A percentile compares a stretch with the other conserved stretches of the same genome.
phyloP scores from a whole-genome alignment of 2,329 filamentous ascomycete genomes.

The Drechslera avenae region DNA sequence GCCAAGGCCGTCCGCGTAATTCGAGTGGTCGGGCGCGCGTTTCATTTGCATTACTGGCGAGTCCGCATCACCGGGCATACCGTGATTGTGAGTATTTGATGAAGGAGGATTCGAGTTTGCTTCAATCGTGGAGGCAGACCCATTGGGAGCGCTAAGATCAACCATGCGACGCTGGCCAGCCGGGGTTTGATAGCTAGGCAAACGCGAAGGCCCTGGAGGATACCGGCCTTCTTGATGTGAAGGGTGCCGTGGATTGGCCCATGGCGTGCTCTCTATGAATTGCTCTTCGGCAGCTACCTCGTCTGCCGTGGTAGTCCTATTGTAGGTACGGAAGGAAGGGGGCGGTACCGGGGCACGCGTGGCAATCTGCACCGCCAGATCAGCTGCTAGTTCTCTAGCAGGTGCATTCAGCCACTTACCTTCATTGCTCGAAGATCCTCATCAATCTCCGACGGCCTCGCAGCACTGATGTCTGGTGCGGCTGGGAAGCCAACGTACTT shows the following conservation, averaged over 20 bases:
- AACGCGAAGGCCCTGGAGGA: conserved; percentile 31
- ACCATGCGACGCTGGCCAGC: conserved; percentile 44
- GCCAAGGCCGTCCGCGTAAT: conserved; percentile 35
- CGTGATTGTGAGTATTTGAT: conserved; percentile 35
- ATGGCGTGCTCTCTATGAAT: conserved; percentile 86
- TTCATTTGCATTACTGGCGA: conserved; percentile 49
- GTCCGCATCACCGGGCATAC: conserved; percentile 40
- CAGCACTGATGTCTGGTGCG: conserved; percentile 80
- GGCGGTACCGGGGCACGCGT: conserved; percentile 39
- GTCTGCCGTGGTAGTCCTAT: conserved; percentile 50
- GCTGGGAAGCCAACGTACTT: conserved; percentile 97
- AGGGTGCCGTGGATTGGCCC: conserved; percentile 79
- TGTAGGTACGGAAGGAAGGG: conserved; percentile 42
- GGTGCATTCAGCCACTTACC: conserved; percentile 60
- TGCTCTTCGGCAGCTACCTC: conserved; percentile 76
- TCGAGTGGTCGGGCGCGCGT: conserved; percentile 38
- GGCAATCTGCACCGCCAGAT: conserved; percentile 38
- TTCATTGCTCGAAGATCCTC: conserved; percentile 89
- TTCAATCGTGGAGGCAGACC: conserved; percentile 49
- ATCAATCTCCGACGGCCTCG: conserved; percentile 74
- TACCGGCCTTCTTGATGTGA: conserved; percentile 47
- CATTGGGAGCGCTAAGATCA: conserved; percentile 44
- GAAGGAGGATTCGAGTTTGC: conserved; percentile 48
- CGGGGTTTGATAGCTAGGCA: conserved; percentile 45
- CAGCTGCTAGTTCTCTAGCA: conserved; percentile 26